phyloP scores from a whole-genome alignment of 306 rosid genomes.

The Hippophae tibetana region DNA sequence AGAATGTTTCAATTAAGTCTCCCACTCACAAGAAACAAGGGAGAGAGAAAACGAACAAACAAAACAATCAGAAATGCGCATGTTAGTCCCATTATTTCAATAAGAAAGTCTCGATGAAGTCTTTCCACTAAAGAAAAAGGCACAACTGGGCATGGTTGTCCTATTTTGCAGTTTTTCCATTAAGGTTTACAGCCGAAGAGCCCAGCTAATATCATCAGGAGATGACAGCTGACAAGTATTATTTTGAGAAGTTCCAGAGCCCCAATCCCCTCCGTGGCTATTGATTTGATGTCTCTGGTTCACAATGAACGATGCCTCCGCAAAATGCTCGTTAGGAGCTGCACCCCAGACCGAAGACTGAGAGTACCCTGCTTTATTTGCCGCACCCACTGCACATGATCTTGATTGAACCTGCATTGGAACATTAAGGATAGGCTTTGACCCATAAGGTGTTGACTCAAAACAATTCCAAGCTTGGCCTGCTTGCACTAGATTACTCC shows the following conservation, averaged over 20 bases:
- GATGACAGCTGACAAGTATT: neutral
- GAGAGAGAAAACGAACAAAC: too few species aligned
- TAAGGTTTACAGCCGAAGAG: neutral
- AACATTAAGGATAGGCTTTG: conserved; percentile 1
- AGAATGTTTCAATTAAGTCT: too few species aligned
- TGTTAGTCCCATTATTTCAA: neutral
- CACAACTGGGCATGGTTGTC: neutral
- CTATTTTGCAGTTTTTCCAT: neutral
- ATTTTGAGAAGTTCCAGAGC: neutral
- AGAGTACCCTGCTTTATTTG: conserved; percentile 1
- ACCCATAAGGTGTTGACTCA: conserved; percentile 1
- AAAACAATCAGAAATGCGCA: too few species aligned
- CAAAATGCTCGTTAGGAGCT: neutral
- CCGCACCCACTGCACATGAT: neutral
- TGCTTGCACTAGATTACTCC: neutral
- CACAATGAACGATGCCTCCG: neutral
- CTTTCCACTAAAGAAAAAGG: neutral
- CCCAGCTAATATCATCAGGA: neutral
- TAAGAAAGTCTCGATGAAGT: neutral
- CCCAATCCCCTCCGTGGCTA: neutral
- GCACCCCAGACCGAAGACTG: neutral
- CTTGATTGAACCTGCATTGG: conserved; percentile 5
- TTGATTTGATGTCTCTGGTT: neutral
- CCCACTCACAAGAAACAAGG: too few species aligned
- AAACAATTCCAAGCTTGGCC: conserved; percentile 9